These are phyloP conservation scores for Sarocladium strictum DNA, from an alignment of 2,329 filamentous ascomycete species.

Conservation along the genomic window DNA sequence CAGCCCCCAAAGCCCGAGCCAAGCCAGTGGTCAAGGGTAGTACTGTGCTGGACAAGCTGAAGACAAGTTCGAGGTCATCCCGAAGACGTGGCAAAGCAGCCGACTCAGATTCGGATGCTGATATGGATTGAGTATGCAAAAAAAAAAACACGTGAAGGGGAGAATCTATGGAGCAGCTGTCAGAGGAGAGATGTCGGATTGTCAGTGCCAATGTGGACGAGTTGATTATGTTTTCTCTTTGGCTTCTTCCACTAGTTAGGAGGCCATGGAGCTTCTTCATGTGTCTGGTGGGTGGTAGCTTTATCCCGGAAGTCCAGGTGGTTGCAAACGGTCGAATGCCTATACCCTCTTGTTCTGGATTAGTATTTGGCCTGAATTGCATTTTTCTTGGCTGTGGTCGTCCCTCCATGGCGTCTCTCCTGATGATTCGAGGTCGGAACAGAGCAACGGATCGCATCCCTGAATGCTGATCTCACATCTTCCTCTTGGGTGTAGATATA, in stretches of 20 bases:
- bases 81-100: neutral
- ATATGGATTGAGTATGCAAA: neutral
- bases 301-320: slow-evolving; percentile 1
- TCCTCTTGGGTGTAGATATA: too few relatives aligned
- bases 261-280: neutral
- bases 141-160: neutral
- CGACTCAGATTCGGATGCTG: slow-evolving; percentile 3
- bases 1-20: neutral
- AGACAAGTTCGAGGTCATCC: neutral
- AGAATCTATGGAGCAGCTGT: neutral
- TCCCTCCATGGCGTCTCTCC: neutral
- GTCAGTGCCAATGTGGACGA: neutral
- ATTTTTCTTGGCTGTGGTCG: neutral
- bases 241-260: too few relatives aligned
- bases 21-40: neutral
- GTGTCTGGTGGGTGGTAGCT: neutral
- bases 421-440: neutral
- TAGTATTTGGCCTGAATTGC: neutral
- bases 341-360: slow-evolving; percentile 3
- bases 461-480: too few relatives aligned
- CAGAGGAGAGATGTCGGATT: neutral
- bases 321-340: neutral
- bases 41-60: neutral
- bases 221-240: neutral
- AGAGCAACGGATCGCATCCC: too few relatives aligned